phyloP scores from a whole-genome alignment of 495 filamentous ascomycete genomes.

The Penicillium ochrochloron region DNA sequence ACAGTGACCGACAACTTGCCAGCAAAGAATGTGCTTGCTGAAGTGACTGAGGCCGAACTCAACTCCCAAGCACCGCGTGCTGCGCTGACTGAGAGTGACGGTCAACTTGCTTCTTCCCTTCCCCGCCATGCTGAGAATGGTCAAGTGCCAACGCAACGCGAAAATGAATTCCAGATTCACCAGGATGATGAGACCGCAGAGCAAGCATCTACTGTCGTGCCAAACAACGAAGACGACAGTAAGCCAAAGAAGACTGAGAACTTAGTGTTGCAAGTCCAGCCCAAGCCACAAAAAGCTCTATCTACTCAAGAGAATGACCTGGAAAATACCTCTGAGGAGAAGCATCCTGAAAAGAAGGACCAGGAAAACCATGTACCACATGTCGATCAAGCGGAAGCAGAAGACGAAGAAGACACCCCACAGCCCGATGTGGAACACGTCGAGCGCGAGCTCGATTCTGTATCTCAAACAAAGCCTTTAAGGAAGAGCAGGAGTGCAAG shows the following conservation, averaged over 20 bases:
- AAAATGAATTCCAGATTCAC: conserved; percentile 1
- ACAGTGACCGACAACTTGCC: neutral
- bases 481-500: conserved; percentile 2
- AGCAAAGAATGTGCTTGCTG: conserved; percentile 11
- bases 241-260: neutral
- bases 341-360: neutral
- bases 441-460: neutral
- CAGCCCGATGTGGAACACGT: neutral
- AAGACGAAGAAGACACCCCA: neutral
- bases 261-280: neutral
- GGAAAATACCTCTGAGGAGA: neutral
- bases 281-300: neutral
- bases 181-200: neutral
- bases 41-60: conserved; percentile 2
- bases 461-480: neutral
- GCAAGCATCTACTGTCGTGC: neutral
- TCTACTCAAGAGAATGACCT: neutral
- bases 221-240: neutral
- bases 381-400: neutral
- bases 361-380: neutral
- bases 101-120: neutral
- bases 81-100: neutral
- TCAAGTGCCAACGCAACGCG: neutral
- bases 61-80: conserved; percentile 6
- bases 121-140: neutral